Base-by-base conservation (phyloP, 2,329 filamentous ascomycete species). In the Cytospora mali region DNA sequence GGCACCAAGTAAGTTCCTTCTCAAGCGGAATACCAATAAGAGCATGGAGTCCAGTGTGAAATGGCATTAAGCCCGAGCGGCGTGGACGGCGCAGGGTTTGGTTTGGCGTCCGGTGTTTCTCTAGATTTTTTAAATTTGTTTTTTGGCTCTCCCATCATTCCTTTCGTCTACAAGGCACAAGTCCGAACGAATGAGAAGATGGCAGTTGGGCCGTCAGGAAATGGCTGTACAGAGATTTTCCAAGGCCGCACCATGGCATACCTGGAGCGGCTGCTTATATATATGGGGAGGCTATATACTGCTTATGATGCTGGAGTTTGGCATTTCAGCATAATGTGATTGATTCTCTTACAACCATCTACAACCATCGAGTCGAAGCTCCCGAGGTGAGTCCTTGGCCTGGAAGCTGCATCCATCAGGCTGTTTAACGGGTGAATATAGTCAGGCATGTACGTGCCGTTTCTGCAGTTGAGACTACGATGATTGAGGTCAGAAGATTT, bases 71-170 rank as follows among this genome's bases (percentile, higher is more conserved):
- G 25, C 29, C 21, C 50, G n/a, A 11, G 29, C 50, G 29, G 29
- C 50, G 10, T 52, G 18, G 16, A 13, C 25, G 50, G 7, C 6
- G 18, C 25, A 25, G 21, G 29, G 29, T 29, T 14, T n/a, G 29
- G 29, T 29, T 14, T n/a, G 50, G 52, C 52, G 52, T 61, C 35
- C 35, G 60, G 46, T 46, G 39, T 35, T 53, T 7, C 29, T 35
- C 21, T 25, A n/a, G n/a, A n/a, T n/a, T n/a, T 46, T 51, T 53
- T 58, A 21, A n/a, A n/a, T n/a, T n/a, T n/a, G n/a, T n/a, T n/a
- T n/a, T n/a, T n/a, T n/a, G n/a, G n/a, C n/a, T n/a, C n/a, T n/a
- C n/a, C n/a, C n/a, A n/a, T n/a, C n/a, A n/a, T n/a, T n/a, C n/a
- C n/a, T n/a, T n/a, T n/a, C n/a, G 23, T 10, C 42, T 18, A 9